A percentile compares a stretch with the other conserved stretches of the same genome.
These are phyloP conservation scores for Mycosphaerella arachidis DNA, from an alignment of 2,329 filamentous ascomycete species.

Conservation along the genomic window DNA sequence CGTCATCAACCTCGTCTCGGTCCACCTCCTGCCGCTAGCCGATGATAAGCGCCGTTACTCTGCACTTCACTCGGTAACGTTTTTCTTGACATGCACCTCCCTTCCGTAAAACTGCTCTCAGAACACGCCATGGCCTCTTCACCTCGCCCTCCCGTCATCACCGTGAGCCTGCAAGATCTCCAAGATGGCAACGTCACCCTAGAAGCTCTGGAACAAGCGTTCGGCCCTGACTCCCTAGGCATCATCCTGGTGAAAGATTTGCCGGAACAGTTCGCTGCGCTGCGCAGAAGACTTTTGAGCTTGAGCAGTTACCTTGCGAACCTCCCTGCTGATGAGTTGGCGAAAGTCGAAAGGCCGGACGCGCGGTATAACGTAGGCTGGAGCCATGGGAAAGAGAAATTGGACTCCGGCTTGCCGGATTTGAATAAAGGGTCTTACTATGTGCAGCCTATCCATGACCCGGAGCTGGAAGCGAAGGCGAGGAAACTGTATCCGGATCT, in stretches of 20 bases:
- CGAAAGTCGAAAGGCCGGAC: conserved; percentile 52
- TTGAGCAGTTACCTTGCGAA: conserved; percentile 88
- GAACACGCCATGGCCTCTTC: not conserved
- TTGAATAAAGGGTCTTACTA: conserved; percentile 81
- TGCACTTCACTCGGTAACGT: not conserved
- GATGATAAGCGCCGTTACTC: not conserved
- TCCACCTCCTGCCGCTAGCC: not conserved
- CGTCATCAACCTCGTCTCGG: not conserved
- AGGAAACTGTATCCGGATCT: conserved; percentile 59
- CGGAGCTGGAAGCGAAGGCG: conserved; percentile 56
- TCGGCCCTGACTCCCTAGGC: conserved; percentile 83
- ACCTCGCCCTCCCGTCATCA: conserved; percentile 14
- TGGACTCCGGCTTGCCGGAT: conserved; percentile 72
- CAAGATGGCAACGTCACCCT: conserved; percentile 56
- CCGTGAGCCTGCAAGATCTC: conserved; percentile 43
- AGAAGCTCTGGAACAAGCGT: conserved; percentile 68
- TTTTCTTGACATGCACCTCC: not conserved
- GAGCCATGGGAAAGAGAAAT: conserved; percentile 77
- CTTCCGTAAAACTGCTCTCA: not conserved
- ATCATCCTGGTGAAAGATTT: conserved; percentile 92
- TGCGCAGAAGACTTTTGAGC: conserved; percentile 71
- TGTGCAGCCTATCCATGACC: conserved; percentile 61
- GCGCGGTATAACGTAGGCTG: conserved; percentile 64
- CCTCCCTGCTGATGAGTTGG: conserved; percentile 65
- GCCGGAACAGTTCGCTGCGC: conserved; percentile 62